A percentile compares a stretch with the other conserved stretches of the same genome.
phyloP scores from a whole-genome alignment of 805 yeast genomes.

The Candida ovalis region DNA sequence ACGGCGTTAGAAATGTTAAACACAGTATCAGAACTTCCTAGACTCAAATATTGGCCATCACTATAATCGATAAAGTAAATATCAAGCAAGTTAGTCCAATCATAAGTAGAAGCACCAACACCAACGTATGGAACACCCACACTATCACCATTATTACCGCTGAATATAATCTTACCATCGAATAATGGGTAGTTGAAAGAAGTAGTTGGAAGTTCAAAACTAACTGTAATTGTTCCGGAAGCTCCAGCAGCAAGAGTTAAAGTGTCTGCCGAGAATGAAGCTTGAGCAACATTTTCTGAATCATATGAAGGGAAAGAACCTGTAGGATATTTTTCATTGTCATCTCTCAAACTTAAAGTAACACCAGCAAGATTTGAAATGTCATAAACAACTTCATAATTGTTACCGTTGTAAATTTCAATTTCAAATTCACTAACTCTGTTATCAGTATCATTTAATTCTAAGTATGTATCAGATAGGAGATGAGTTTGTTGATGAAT shows the following conservation, averaged over 20 bases:
- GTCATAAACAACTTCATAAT: slow-evolving; percentile 5
- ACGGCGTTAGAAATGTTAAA: not conserved
- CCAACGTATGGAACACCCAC: slow-evolving; percentile 15
- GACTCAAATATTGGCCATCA: not conserved
- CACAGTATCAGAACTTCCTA: not conserved
- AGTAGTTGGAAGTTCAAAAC: slow-evolving; percentile 2
- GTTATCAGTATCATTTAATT: slow-evolving; percentile 12
- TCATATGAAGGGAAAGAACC: slow-evolving; percentile 11
- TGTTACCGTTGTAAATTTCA: slow-evolving; percentile 12
- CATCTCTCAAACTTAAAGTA: not conserved
- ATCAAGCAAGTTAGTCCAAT: slow-evolving; percentile 7
- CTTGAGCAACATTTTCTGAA: slow-evolving; percentile 4
- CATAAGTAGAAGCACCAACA: slow-evolving; percentile 9
- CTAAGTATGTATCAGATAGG: slow-evolving; percentile 7
- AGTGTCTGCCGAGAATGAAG: slow-evolving; percentile 2
- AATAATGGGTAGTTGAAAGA: slow-evolving; percentile 5
- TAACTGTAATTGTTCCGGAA: slow-evolving; percentile 5
- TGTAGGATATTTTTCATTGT: not conserved
- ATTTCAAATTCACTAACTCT: slow-evolving; percentile 10
- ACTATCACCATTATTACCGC: slow-evolving; percentile 14
- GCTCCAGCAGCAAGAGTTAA: slow-evolving; percentile 8
- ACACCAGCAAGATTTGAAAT: slow-evolving; percentile 3
- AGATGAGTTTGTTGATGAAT: slow-evolving; percentile 11
- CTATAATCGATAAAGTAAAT: not conserved
- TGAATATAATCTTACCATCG: slow-evolving; percentile 10